Evolutionary conservation across 164 flowering plant genomes (phyloP), one percentile per base, ranked within the genome.

Genomic region (Vitis rupestris): DNA sequence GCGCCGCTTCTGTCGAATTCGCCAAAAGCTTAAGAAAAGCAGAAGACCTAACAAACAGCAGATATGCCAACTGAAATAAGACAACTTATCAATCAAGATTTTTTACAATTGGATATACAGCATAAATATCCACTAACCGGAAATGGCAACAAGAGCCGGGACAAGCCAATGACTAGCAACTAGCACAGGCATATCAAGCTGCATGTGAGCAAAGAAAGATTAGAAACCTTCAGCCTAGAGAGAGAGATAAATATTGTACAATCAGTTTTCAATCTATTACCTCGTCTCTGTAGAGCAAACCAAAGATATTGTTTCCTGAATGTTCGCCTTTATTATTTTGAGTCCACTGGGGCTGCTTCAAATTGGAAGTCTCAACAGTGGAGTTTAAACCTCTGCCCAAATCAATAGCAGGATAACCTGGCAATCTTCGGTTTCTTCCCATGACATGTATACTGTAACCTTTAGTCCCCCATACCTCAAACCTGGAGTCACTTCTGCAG

Each of bases 381-480:
- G 83, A 75, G 67, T 90, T 92, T 50, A 81, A 75, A 66, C 84
- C 88, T 73, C 78, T 74, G 7, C 81, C 91, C 66, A 82, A 11
- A 76, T 88, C 90, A 65, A 78, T 73, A 23, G 70, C 76, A 49
- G 79, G 88, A 76, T 86, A 83, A 14, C 98, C 99, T 12, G 99
- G 99, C 70, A 91, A 74, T 71, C 79, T 90, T 70, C 87, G 83
- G 66, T 85, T 91, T 73, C 90, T 83, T 73, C 97, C 93, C 69
- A 76, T 80, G 48, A 80, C 82, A 62, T 87, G 89, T 67, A 84
- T 68, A 75, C 73, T 82, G 75, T 91, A 91, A 12, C 99, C 98
- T 73, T 89, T 91, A 9, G 97, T 96, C 44, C 92, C 92, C 97
- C 91, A 90, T 13, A 96, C 84, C 66, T 96, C 99, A 83, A 88